Evolutionary conservation across 192 early-diverging fungal genomes (phyloP).

Genomic region (Podila epigama): DNA sequence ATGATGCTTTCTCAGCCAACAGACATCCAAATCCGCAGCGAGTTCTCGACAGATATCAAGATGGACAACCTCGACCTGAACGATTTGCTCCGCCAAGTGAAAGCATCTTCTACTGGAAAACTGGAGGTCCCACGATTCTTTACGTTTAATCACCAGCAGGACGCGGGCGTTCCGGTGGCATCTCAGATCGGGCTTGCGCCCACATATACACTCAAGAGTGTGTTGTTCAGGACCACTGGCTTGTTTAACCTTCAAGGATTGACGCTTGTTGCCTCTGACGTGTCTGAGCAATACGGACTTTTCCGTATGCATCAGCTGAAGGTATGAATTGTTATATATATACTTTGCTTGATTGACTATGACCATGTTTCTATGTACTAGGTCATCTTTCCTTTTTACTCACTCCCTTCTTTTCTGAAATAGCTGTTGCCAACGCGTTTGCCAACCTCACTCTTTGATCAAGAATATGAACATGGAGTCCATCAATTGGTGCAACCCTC

Average conservation of each 20-base stretch:
- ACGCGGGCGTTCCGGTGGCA: background rate
- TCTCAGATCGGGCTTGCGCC: constrained; percentile 19
- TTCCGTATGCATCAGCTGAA: constrained; percentile 32
- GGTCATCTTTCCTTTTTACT: too few species aligned
- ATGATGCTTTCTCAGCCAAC: constrained; percentile 46
- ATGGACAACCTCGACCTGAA: background rate
- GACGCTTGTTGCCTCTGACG: constrained; percentile 24
- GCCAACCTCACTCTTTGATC: too few species aligned
- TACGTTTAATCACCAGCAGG: background rate
- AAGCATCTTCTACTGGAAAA: constrained; percentile 1
- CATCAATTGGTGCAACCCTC: too few species aligned
- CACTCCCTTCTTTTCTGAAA: background rate
- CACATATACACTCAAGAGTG: constrained; percentile 30
- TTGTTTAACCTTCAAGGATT: constrained; percentile 23
- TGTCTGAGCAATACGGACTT: constrained; percentile 19
- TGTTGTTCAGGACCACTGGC: constrained; percentile 30
- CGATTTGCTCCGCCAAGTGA: constrained; percentile 4
- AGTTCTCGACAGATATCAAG: constrained; percentile 9
- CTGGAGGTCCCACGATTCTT: constrained; percentile 31
- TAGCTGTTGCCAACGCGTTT: constrained; percentile 39
- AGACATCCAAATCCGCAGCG: constrained; percentile 35
- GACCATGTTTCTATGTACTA: too few species aligned
- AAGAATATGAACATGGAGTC: too few species aligned
- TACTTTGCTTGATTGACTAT: too few species aligned
- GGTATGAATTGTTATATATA: constrained; percentile 12